Conservation (phyloP, 768 basidiomycete species). For the Auriculariales sp. region DNA sequence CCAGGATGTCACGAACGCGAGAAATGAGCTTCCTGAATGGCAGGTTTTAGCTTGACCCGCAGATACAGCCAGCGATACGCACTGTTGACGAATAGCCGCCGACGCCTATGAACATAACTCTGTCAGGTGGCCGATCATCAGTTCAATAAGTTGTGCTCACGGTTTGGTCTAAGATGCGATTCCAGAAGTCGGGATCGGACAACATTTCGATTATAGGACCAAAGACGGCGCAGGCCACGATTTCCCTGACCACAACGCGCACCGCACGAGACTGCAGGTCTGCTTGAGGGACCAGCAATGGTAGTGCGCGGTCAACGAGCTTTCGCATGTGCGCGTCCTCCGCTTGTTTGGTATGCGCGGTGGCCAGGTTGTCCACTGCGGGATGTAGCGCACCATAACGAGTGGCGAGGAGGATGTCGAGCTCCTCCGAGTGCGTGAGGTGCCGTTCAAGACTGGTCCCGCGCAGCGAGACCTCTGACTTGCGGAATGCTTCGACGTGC, state of each 20-base stretch:
- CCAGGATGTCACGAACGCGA: slow-evolving; percentile 34
- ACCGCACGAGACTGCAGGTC: slow-evolving; percentile 61
- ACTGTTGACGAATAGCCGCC: slow-evolving; percentile 59
- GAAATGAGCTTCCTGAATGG: slow-evolving; percentile 1
- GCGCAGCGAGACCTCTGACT: slow-evolving; percentile 75
- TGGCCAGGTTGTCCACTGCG: slow-evolving; percentile 78
- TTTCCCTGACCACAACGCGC: slow-evolving; percentile 62
- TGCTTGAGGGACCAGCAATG: slow-evolving; percentile 56
- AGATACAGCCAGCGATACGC: slow-evolving; percentile 9
- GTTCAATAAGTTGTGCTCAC: slow-evolving; percentile 36
- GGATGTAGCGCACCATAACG: slow-evolving; percentile 71
- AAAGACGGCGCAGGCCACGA: slow-evolving; percentile 67
- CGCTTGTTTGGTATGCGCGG: slow-evolving; percentile 76
- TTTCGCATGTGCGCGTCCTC: slow-evolving; percentile 75
- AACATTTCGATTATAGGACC: slow-evolving; percentile 87
- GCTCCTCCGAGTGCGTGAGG: slow-evolving; percentile 78
- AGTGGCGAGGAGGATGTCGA: slow-evolving; percentile 74
- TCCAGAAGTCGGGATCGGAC: slow-evolving; percentile 96
- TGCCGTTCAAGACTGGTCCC: slow-evolving; percentile 71
- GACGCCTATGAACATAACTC: slow-evolving; percentile 29
- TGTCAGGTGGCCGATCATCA: neutral
- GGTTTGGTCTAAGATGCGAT: slow-evolving; percentile 79
- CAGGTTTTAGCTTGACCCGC: neutral
- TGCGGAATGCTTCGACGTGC: slow-evolving; percentile 81
- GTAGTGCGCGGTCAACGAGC: slow-evolving; percentile 58